A percentile compares a stretch with the other conserved stretches of the same genome.
phyloP scores from a whole-genome alignment of 1,284 basidiomycete genomes.

The Microbotryomycetes sp. region DNA sequence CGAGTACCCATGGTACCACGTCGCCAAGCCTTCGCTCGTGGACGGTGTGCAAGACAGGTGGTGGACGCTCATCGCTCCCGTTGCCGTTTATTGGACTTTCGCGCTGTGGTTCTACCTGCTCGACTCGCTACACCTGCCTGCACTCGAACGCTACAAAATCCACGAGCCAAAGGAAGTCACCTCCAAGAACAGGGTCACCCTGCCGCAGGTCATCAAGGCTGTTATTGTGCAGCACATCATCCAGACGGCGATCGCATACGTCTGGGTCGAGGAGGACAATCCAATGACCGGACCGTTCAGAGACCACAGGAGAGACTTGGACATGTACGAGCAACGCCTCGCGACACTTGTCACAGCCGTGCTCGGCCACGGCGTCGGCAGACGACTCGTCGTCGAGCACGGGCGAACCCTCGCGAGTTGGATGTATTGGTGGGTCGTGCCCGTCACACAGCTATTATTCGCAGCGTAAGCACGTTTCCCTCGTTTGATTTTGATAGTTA shows the following conservation, averaged over 20 bases:
- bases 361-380: slow-evolving; percentile 42
- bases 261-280: slow-evolving; percentile 58
- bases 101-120: slow-evolving; percentile 75
- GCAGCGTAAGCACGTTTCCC: slow-evolving; percentile 63
- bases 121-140: slow-evolving; percentile 60
- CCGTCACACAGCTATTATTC: slow-evolving; percentile 62
- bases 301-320: slow-evolving; percentile 51
- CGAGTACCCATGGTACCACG: slow-evolving; percentile 29
- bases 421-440: slow-evolving; percentile 93
- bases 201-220: slow-evolving; percentile 61
- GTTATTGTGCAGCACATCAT: slow-evolving; percentile 78
- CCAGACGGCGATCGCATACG: slow-evolving; percentile 68
- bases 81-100: slow-evolving; percentile 79
- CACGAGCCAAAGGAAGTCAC: slow-evolving; percentile 79
- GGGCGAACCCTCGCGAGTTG: slow-evolving; percentile 57
- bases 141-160: slow-evolving; percentile 76
- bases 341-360: slow-evolving; percentile 46
- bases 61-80: slow-evolving; percentile 64
- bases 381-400: slow-evolving; percentile 42
- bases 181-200: slow-evolving; percentile 66
- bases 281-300: slow-evolving; percentile 39
- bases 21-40: slow-evolving; percentile 49
- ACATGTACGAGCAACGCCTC: slow-evolving; percentile 45
- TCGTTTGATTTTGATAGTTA: neutral
- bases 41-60: slow-evolving; percentile 60